Evolutionary conservation across 2,329 filamentous ascomycete species (phyloP), one percentile per base, ranked within the genome.

Genomic region (Zarea fungicola): DNA sequence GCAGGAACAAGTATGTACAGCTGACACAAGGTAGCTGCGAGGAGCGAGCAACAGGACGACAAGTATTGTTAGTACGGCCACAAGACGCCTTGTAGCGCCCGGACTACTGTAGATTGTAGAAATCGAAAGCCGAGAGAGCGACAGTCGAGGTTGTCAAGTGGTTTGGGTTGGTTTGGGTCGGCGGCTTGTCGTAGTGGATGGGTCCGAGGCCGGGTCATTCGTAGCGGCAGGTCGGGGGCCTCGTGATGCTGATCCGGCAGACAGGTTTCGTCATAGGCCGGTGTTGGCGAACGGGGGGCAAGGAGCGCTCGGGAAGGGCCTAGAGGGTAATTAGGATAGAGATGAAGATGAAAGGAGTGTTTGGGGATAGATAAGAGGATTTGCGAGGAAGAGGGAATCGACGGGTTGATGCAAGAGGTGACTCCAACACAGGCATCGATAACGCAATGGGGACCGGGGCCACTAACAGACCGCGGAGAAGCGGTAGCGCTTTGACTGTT

Each of bases 201-300:
- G 42, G 36, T 50, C 49, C 42, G 49, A 50, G 49, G 35, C 36
- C 49, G 42, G 48, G 49, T 50, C 35, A 50, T 45, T 50, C 29
- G 49, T 43, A 42, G 42, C 36, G 35, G 49, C 34, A 36, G 3
- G 29, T 43, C 42, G 28, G 31, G 29, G 49, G 31, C 49, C 49
- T 50, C 49, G 49, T 50, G 49, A 50, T 50, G 49, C 29, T 42
- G 42, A 40, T 45, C 29, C 23, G 42, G 31, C 26, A 36, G 35
- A 28, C 32, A 37, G 29, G 36, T 34, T 46, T 46, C 42, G 49
- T 51, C 42, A 51, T 47, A 42, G 42, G 48, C 34, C 23, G 37
- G 42, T 22, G 32, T 8, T 32, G 36, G 23, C 28, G 28, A 41
- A 22, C 28, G 36, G 14, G 25, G 19, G 19, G 11, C 25, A 23